Evolutionary conservation across 2,329 filamentous ascomycete species (phyloP).

Genomic region (Colletotrichum coccodes): DNA sequence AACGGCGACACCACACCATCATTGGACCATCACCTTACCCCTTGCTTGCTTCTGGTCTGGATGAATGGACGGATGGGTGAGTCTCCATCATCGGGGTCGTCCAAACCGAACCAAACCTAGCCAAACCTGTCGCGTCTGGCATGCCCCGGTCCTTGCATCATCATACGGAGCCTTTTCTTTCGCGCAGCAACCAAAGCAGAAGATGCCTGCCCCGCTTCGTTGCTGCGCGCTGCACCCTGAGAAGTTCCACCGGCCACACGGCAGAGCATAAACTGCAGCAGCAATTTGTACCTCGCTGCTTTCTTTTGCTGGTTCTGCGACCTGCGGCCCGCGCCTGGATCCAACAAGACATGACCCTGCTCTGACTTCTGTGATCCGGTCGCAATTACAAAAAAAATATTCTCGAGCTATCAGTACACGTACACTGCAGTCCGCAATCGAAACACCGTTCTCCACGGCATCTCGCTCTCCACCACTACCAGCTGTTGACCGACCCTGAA

Average conservation of each 20-base stretch:
- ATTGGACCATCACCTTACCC: constrained; percentile 4
- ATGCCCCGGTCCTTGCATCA: constrained; percentile 16
- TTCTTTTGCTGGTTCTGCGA: neutral
- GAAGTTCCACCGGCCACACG: neutral
- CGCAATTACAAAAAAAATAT: neutral
- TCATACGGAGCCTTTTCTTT: neutral
- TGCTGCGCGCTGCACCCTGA: neutral
- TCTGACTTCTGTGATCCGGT: neutral
- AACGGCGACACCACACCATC: constrained; percentile 18
- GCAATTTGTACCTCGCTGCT: neutral
- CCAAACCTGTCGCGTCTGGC: constrained; percentile 8
- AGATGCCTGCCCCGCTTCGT: neutral
- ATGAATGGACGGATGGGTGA: neutral
- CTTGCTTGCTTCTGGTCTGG: neutral
- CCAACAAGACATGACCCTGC: neutral
- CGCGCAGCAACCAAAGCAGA: constrained; percentile 3
- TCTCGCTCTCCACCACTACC: constrained; percentile 4
- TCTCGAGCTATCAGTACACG: neutral
- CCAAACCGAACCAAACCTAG: constrained; percentile 9
- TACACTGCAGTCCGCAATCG: constrained; percentile 1
- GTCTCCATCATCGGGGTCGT: neutral
- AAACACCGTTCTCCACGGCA: constrained; percentile 23
- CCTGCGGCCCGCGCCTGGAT: neutral
- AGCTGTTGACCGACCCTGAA: constrained; percentile 3
- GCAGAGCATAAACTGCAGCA: neutral